Evolutionary conservation across 345 rosid genomes (phyloP), one percentile per base, ranked within the genome.

Genomic region (Corymbia maculata): DNA sequence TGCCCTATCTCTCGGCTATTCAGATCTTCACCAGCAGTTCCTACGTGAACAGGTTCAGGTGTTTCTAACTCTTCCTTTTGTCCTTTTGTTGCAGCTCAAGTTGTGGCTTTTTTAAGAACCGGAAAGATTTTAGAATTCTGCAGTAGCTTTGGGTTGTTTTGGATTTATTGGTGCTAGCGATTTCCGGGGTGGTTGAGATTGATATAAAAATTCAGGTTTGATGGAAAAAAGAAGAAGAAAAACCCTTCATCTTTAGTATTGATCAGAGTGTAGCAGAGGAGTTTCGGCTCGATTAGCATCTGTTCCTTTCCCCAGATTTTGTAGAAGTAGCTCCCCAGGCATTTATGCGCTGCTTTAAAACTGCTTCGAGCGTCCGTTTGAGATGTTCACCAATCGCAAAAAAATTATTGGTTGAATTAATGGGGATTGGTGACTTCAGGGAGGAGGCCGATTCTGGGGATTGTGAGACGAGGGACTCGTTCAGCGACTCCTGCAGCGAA

Each of bases 371-470:
- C 49, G 47, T 36, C 36, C 19, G 36, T 30, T 86, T 12, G 68
- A 45, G n/a, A 24, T 86, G 87, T 52, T 19, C 44, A n/a, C n/a
- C 50, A 75, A 42, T 75, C 2, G 8, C 8, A 1, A 42, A 75
- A 36, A 75, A 4, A 14, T 42, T 75, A 22, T 19, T 87, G 26
- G 13, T 75, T 42, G 26, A 42, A 36, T 19, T 36, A 5, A 75
- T 42, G 49, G 82, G 82, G 82, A 75, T 75, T 75, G 82, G 82
- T 42, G 19, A 75, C 28, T 55, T 53, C 57, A 98, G 99, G 95
- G 99, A 96, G 89, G 99, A 98, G 89, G 90, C 93, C 5, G 98
- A 94, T 84, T 92, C 95, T 12, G 98, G 96, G n/a, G 97, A 97
- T 79, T 94, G 94, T 7, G 99, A 98, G 92, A 93, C 93, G 79